Evolutionary conservation across 371 early-diverging fungal genomes (phyloP).

Genomic region (Mortierella sp.): DNA sequence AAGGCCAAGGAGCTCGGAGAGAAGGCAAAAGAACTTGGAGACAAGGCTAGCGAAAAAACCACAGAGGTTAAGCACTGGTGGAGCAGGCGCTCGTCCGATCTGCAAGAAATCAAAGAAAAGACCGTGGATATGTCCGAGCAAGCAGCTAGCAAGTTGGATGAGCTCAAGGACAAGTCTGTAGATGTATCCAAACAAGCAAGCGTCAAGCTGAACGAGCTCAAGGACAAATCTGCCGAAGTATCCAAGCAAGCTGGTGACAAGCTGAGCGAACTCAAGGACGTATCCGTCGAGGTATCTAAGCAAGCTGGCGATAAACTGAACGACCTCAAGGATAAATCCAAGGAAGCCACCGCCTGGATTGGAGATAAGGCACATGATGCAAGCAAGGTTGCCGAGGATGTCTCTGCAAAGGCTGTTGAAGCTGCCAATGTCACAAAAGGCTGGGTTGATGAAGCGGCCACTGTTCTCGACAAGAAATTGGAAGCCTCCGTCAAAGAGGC

Average conservation of each 20-base stretch:
- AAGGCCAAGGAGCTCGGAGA: constrained; percentile 11
- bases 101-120: constrained; percentile 7
- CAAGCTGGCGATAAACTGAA: constrained; percentile 14
- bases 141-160: background rate
- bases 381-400: constrained; percentile 28
- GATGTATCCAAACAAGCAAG: constrained; percentile 11
- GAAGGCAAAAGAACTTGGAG: constrained; percentile 5
- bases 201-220: constrained; percentile 4
- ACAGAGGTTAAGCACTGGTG: constrained; percentile 35
- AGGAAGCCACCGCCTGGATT: constrained; percentile 29
- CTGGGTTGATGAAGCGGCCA: constrained; percentile 28
- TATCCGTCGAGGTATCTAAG: constrained; percentile 9
- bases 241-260: constrained; percentile 14
- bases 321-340: constrained; percentile 24
- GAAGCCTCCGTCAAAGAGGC: constrained; percentile 25
- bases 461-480: constrained; percentile 26
- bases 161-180: constrained; percentile 13
- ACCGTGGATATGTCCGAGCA: background rate
- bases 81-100: constrained; percentile 10
- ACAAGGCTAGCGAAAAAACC: constrained; percentile 5
- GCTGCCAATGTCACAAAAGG: constrained; percentile 35
- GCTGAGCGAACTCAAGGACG: constrained; percentile 21
- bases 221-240: constrained; percentile 1
- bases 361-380: constrained; percentile 38
- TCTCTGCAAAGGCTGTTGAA: constrained; percentile 28